Conservation (phyloP, 2,329 filamentous ascomycete genomes). For the Periglandula ipomoeae region DNA sequence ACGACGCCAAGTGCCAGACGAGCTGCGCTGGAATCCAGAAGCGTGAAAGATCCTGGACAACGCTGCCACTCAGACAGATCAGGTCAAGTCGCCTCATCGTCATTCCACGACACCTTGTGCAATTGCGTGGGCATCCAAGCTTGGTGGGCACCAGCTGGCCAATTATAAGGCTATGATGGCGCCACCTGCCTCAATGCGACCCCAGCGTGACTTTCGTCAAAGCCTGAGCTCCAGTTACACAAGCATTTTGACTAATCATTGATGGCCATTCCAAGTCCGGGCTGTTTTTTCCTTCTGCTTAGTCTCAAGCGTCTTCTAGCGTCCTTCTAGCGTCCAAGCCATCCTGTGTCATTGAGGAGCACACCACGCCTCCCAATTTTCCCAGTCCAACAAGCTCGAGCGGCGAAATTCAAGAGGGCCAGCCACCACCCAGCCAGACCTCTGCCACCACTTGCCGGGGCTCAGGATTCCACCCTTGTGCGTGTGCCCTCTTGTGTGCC, state of each 20-base stretch:
- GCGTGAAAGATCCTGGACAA: too few relatives aligned
- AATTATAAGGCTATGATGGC: neutral
- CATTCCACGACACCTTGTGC: neutral
- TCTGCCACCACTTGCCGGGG: too few relatives aligned
- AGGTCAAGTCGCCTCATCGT: neutral
- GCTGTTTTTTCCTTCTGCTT: neutral
- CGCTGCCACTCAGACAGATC: too few relatives aligned
- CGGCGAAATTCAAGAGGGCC: too few relatives aligned
- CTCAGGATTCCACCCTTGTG: too few relatives aligned
- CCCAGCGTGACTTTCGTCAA: neutral
- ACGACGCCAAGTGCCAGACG: too few relatives aligned
- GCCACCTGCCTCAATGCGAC: constrained; percentile 5
- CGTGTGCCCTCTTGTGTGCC: too few relatives aligned
- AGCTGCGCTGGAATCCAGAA: too few relatives aligned
- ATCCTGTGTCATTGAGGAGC: too few relatives aligned
- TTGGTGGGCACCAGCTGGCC: neutral
- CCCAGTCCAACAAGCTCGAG: too few relatives aligned
- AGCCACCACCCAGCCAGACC: too few relatives aligned
- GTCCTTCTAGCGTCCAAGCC: constrained; percentile 17
- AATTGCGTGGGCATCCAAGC: neutral
- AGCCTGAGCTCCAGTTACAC: neutral
- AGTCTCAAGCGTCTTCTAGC: constrained; percentile 15
- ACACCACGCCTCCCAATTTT: too few relatives aligned
- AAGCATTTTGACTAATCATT: neutral
- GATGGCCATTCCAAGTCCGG: neutral